Conservation (phyloP, 208 protist genomes). For the Leishmania major region DNA sequence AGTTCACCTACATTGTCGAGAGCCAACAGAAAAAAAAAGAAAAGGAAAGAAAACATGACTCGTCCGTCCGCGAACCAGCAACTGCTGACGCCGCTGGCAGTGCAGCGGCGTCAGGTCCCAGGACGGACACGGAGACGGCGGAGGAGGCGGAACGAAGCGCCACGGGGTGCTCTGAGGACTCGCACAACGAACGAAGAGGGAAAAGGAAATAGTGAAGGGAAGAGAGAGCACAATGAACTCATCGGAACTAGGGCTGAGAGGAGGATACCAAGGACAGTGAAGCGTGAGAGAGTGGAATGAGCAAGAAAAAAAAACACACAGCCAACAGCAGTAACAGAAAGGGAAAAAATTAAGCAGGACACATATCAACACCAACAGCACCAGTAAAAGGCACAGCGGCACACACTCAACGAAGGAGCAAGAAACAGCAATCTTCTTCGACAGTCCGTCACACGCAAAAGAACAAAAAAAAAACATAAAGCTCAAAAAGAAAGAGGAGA, state of each 20-base stretch:
- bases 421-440: background rate
- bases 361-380: background rate
- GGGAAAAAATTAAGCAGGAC: background rate
- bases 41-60: background rate
- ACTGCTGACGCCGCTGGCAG: background rate
- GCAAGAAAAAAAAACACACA: background rate
- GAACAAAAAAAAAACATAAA: too few relatives aligned
- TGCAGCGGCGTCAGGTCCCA: too few relatives aligned
- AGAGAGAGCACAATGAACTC: constrained; percentile 1
- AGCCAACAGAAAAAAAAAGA: background rate
- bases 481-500: background rate
- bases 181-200: constrained; percentile 2
- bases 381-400: background rate
- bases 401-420: background rate
- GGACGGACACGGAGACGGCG: background rate
- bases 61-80: background rate
- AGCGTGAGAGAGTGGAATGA: background rate
- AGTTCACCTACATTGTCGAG: background rate
- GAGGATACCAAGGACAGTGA: background rate
- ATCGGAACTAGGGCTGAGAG: background rate
- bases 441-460: background rate
- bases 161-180: background rate
- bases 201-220: constrained; percentile 13
- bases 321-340: background rate
- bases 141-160: background rate